Percentiles rank a stretch among this genome's conserved stretches.
Evolutionary conservation across 176 grass and related monocot genomes (phyloP).

Genomic region (Cenchrus purpureus): DNA sequence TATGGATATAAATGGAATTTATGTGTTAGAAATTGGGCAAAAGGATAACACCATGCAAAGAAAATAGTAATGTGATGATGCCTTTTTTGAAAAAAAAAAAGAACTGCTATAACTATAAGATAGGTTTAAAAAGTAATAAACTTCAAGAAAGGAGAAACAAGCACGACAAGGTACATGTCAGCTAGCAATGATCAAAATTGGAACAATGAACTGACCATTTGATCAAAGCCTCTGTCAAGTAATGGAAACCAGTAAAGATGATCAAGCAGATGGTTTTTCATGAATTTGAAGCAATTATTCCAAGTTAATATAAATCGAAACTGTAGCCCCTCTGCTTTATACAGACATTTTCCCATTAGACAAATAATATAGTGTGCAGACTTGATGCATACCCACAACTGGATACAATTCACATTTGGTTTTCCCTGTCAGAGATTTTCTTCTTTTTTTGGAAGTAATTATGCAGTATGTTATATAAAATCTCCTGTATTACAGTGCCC

Average conservation of each 20-base stretch:
- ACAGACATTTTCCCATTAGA: background rate
- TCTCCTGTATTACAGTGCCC: background rate
- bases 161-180: no score
- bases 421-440: background rate
- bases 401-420: background rate
- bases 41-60: background rate
- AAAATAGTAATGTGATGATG: background rate
- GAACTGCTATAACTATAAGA: background rate
- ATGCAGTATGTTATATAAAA: background rate
- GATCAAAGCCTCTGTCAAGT: no score
- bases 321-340: background rate
- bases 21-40: no score
- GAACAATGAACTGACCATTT: no score
- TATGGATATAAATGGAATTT: no score
- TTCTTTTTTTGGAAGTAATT: constrained; percentile 3
- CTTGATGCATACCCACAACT: background rate
- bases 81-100: background rate
- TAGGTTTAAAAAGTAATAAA: background rate
- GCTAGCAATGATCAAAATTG: no score
- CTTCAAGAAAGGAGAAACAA: background rate
- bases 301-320: no score
- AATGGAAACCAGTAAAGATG: no score
- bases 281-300: no score
- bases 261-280: no score
- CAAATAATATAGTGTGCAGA: no score